Conservation (phyloP, 352 stramenopile species). For the Phytopythium mirpurense region DNA sequence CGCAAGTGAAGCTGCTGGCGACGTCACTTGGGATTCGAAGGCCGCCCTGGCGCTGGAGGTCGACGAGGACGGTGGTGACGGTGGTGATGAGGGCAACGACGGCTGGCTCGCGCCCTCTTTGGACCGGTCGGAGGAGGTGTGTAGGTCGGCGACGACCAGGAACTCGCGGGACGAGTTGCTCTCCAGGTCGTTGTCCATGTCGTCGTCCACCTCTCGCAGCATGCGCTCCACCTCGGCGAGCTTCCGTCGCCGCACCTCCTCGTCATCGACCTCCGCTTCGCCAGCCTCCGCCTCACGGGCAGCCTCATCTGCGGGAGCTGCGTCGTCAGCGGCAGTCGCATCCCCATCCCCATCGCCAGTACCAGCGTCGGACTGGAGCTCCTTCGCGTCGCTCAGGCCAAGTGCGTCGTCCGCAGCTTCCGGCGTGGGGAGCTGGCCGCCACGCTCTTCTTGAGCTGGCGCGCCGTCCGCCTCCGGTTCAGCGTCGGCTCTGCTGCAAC, state of each 20-base stretch:
- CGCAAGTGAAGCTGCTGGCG: background rate
- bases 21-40: background rate
- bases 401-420: too few relatives aligned
- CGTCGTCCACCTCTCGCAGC: constrained; percentile 16
- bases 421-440: too few relatives aligned
- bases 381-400: too few relatives aligned
- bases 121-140: too few relatives aligned
- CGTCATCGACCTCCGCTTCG: too few relatives aligned
- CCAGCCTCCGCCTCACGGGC: background rate
- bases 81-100: background rate
- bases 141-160: constrained; percentile 19
- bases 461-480: too few relatives aligned
- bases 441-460: too few relatives aligned
- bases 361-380: too few relatives aligned
- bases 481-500: too few relatives aligned
- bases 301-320: too few relatives aligned
- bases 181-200: constrained; percentile 14
- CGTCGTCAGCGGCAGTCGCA: background rate
- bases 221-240: constrained; percentile 16
- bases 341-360: background rate
- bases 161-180: constrained; percentile 34
- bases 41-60: background rate
- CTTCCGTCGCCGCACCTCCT: constrained; percentile 16
- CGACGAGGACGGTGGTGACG: background rate
- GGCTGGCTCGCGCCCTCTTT: too few relatives aligned